phyloP scores from a whole-genome alignment of 352 stramenopile genomes.

The Phytophthora cactorum region DNA sequence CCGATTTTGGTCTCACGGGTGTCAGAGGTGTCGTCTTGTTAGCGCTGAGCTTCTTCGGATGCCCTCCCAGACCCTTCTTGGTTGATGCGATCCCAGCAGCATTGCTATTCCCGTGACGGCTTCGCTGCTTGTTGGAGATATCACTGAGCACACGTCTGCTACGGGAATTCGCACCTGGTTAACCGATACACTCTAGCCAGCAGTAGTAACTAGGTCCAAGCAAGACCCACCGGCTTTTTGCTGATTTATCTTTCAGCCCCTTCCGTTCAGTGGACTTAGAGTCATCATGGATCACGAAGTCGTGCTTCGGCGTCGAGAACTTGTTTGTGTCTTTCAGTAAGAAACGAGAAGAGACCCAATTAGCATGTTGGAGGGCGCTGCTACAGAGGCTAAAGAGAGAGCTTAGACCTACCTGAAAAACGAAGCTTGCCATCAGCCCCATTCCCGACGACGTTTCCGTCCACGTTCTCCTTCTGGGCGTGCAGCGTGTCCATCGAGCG shows the following conservation, averaged over 20 bases:
- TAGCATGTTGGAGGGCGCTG: not conserved
- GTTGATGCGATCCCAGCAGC: not conserved
- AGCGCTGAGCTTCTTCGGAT: constrained; percentile 31
- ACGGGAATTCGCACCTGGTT: not conserved
- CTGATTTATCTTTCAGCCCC: constrained; percentile 38
- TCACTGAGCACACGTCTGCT: constrained; percentile 71
- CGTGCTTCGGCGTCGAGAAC: constrained; percentile 39
- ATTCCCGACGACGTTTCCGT: constrained; percentile 29
- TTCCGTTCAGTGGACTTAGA: constrained; percentile 44
- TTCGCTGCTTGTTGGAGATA: constrained; percentile 81
- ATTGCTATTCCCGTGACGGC: constrained; percentile 26
- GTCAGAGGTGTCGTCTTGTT: constrained; percentile 35
- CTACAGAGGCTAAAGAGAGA: not conserved
- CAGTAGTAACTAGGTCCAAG: not conserved
- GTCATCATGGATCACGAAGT: constrained; percentile 52
- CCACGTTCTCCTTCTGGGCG: constrained; percentile 81
- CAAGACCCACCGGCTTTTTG: constrained; percentile 51
- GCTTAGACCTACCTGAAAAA: constrained; percentile 28
- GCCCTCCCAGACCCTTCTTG: constrained; percentile 38
- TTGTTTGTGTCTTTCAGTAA: constrained; percentile 22
- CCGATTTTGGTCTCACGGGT: constrained; percentile 18
- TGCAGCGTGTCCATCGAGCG: constrained; percentile 61
- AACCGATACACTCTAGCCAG: not conserved
- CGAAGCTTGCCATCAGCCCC: constrained; percentile 34
- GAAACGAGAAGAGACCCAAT: constrained; percentile 1